Percentiles rank a stretch among this genome's conserved stretches.
phyloP scores from a whole-genome alignment of 106 monocot genomes.

The Hemerocallis citrina region DNA sequence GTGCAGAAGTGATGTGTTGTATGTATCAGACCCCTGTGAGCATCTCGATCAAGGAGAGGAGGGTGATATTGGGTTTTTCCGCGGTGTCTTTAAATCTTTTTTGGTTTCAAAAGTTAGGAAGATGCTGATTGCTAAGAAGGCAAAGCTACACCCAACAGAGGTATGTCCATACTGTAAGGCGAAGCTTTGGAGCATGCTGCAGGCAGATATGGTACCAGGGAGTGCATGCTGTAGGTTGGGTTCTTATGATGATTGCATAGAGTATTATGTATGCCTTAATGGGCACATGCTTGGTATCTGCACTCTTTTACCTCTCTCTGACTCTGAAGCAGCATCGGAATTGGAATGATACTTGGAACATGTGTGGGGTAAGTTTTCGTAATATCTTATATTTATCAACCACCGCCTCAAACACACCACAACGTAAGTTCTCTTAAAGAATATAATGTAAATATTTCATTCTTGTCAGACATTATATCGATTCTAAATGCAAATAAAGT shows the following conservation, averaged over 20 bases:
- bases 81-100: slow-evolving; percentile 96
- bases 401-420: no score
- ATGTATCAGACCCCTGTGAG: slow-evolving; percentile 93
- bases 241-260: slow-evolving; percentile 81
- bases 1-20: slow-evolving; percentile 77
- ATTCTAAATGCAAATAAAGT: no score
- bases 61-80: slow-evolving; percentile 85
- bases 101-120: slow-evolving; percentile 56
- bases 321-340: slow-evolving; percentile 50
- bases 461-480: no score
- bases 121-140: slow-evolving; percentile 69
- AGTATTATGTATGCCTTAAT: slow-evolving; percentile 94
- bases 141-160: slow-evolving; percentile 64
- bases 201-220: slow-evolving; percentile 84
- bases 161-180: slow-evolving; percentile 95
- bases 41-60: slow-evolving; percentile 98
- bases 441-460: no score
- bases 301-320: slow-evolving; percentile 63
- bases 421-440: no score
- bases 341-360: slow-evolving; percentile 24
- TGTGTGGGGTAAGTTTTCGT: slow-evolving; percentile 17
- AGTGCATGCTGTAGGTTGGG: slow-evolving; percentile 67
- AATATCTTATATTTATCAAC: no score
- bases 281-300: slow-evolving; percentile 90
- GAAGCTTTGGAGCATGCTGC: slow-evolving; percentile 89